These are phyloP conservation scores for Aspergillus jensenii DNA, from an alignment of 2,329 filamentous ascomycete genomes.

Conservation along the genomic window DNA sequence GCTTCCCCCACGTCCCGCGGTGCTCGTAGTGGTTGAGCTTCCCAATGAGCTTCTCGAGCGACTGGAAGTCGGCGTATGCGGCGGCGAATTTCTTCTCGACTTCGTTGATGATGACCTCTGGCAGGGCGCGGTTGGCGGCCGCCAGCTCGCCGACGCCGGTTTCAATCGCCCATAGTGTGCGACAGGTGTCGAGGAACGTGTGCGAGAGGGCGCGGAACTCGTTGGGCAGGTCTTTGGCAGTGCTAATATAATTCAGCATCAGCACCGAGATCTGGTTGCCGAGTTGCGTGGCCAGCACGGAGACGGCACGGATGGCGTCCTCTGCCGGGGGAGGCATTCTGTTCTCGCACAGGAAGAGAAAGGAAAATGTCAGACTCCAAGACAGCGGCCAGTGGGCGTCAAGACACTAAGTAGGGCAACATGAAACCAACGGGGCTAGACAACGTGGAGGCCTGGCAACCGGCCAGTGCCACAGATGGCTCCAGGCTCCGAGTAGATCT, in stretches of 20 bases:
- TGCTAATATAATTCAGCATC: constrained; percentile 64
- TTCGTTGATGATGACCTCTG: constrained; percentile 62
- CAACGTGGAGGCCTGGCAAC: too few species aligned
- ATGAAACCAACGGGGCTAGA: too few species aligned
- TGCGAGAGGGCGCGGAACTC: constrained; percentile 62
- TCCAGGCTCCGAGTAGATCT: too few species aligned
- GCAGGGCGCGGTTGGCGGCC: constrained; percentile 54
- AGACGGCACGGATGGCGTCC: constrained; percentile 39
- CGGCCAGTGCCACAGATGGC: too few species aligned
- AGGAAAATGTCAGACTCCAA: too few species aligned
- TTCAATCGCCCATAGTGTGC: constrained; percentile 68
- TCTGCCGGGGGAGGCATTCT: constrained; percentile 3
- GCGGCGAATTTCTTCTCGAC: constrained; percentile 64
- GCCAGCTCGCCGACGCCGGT: constrained; percentile 60
- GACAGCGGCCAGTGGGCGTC: too few species aligned
- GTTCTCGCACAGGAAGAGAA: too few species aligned
- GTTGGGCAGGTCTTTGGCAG: constrained; percentile 54
- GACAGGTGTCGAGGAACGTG: constrained; percentile 67
- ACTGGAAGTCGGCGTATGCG: constrained; percentile 61
- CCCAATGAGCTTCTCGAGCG: constrained; percentile 62
- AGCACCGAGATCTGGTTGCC: constrained; percentile 65
- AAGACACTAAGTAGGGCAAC: too few species aligned
- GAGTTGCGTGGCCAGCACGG: constrained; percentile 58
- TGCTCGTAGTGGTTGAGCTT: constrained; percentile 63
- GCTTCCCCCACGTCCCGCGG: constrained; percentile 59